phyloP scores from a whole-genome alignment of 2,329 filamentous ascomycete species.

The Cyphellophora europaea region DNA sequence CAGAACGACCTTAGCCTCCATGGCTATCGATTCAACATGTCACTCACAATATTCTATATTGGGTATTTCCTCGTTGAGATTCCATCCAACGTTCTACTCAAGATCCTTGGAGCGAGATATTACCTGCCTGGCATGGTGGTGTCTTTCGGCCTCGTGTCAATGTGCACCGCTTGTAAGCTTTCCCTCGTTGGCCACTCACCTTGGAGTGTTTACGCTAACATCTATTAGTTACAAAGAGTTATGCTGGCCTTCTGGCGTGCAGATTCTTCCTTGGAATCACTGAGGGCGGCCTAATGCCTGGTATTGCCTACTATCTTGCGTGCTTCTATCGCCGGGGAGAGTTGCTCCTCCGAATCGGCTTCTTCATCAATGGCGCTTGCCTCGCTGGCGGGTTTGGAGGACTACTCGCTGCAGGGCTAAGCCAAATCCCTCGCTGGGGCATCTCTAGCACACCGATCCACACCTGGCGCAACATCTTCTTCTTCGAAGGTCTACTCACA shows the following conservation, averaged over 20 bases:
- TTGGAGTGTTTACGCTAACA: no score
- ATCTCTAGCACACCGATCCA: conserved; percentile 9
- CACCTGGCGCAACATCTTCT: conserved; percentile 43
- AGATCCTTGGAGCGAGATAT: conserved; percentile 28
- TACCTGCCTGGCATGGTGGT: conserved; percentile 22
- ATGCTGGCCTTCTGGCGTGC: conserved; percentile 38
- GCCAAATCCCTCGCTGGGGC: conserved; percentile 18
- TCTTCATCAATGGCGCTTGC: conserved; percentile 38
- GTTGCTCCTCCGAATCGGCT: conserved; percentile 32
- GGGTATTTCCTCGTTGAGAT: conserved; percentile 35
- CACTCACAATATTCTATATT: conserved; percentile 38
- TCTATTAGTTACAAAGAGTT: conserved; percentile 43
- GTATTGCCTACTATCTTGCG: conserved; percentile 52
- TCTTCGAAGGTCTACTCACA: conserved; percentile 44
- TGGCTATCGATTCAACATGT: conserved; percentile 31
- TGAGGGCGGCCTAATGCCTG: conserved; percentile 23
- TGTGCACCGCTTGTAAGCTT: conserved; percentile 40
- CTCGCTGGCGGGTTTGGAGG: conserved; percentile 44
- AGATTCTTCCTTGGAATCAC: conserved; percentile 41
- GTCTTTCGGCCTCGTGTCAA: conserved; percentile 28
- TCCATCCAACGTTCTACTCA: conserved; percentile 55
- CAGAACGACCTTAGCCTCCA: conserved; percentile 36
- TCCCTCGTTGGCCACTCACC: no score
- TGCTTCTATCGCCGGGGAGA: conserved; percentile 44
- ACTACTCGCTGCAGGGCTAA: conserved; percentile 40